Base-by-base conservation (phyloP, 345 rosid species). In the Euphorbia pulcherrima region DNA sequence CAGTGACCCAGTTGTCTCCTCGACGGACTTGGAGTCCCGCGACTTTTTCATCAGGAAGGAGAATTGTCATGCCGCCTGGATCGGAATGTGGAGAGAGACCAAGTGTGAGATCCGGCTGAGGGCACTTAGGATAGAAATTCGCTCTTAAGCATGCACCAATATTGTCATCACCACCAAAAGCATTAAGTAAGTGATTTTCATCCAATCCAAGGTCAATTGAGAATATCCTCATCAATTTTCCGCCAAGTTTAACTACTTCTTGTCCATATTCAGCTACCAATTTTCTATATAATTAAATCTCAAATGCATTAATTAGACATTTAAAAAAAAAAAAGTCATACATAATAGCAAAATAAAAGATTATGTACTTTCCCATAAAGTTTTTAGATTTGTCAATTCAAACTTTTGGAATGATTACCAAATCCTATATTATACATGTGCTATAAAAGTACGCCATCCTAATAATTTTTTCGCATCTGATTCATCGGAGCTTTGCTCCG, bases 1-100 rank as follows among this genome's bases (percentile, higher is more conserved):
- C 72, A 2, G 79, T 72, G 24, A 76, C 10, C 79, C 79, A 76
- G 0, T 27, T 60, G 54, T 62, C 73, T 2, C 18, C 69, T 13
- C 21, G 53, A 8, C 60, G 67, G 48, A 76, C 73, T 26, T 76
- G 79, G 0, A 76, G 62, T 20, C 79, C 79, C 2, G 75, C 46
- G 27, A 76, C 79, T 16, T 76, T 28, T 18, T 76, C 76, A 23
- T 76, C 79, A 1, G 75, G 79, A 14, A 76, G 52, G 28, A 76
- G 75, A 56, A 76, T 62, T 72, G 79, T 72, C 69, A 76, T 62
- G 0, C 76, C 79, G 21, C 79, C 79, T 1, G 79, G 79, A 29
- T 76, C 79, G 0, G 79, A 71, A 58, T 76, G 79, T 1, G 79
- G n/a, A 0, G 79, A 76, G 26, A 76, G 72, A 12, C 79, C 79